phyloP scores from a whole-genome alignment of 805 yeast genomes.

The Debaryomyces tyrocola region DNA sequence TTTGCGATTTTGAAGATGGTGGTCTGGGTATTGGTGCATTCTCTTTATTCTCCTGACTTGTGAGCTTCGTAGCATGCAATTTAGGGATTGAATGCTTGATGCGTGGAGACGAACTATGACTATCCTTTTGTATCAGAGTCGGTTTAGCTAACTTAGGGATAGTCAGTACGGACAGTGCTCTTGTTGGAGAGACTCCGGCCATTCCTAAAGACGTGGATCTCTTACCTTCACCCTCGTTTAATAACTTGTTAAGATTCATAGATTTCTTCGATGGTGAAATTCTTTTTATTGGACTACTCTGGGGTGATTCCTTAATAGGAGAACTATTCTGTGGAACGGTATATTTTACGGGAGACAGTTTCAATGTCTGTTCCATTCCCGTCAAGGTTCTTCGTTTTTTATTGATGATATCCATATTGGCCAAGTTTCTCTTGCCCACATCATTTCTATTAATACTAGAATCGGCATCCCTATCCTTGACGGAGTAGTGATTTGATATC shows the following conservation, averaged over 20 bases:
- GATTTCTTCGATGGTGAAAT: conserved; percentile 44
- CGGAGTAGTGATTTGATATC: conserved; percentile 49
- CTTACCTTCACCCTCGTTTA: conserved; percentile 13
- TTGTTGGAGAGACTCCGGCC: not conserved
- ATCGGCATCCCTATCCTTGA: conserved; percentile 15
- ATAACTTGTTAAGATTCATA: conserved; percentile 33
- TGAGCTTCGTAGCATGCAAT: not conserved
- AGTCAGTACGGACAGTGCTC: not conserved
- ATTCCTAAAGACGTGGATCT: not conserved
- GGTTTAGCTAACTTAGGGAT: not conserved
- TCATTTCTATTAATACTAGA: conserved; percentile 1
- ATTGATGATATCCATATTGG: conserved; percentile 10
- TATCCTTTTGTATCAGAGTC: not conserved
- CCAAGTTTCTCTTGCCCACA: conserved; percentile 8
- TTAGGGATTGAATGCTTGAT: not conserved
- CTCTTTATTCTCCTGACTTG: not conserved
- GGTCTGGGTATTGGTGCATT: conserved; percentile 22
- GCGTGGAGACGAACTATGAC: not conserved
- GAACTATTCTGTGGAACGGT: not conserved
- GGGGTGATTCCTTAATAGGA: not conserved
- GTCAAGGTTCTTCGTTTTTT: conserved; percentile 42
- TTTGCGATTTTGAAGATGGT: conserved; percentile 22
- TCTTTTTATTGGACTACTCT: conserved; percentile 19
- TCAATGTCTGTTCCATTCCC: conserved; percentile 38
- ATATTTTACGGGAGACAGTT: not conserved